Base-by-base conservation (phyloP, 805 yeast genomes). In the Starmerella bacillaris region DNA sequence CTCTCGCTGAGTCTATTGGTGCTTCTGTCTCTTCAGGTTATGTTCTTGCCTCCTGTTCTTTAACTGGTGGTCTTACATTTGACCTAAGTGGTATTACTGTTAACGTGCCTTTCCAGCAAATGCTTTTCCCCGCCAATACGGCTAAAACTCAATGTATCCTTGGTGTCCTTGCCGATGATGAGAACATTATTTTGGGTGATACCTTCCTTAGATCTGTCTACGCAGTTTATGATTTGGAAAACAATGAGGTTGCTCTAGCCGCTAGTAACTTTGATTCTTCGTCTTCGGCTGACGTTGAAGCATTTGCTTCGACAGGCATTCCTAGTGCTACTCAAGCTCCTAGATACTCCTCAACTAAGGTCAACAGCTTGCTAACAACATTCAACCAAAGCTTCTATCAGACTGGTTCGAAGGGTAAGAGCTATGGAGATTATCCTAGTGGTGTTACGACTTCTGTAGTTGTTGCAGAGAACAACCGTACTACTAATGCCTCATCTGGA, bases 181-280 rank as follows among this genome's bases (percentile, higher is more conserved):
- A 55, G 47, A 20, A 30, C 44, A 16, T 51, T 56, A 61, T 73
- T 36, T 58, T 78, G 24, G 89, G 89, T 8, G 83, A 74, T 49
- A 64, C 67, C 31, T 67, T 77, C 49, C 55, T 78, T 42, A 61
- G 78, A 36, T 63, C 68, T 26, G 75, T 74, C 3, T 78, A 77
- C 49, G 65, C 68, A 19, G 80, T 74, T 12, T 74, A 65, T 51
- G 78, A 78, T 51, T 56, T 74, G 33, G 79, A 73, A 18, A 65
- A 64, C 45, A 53, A 51, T 32, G 61, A 67, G 48, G 57, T 76
- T 22, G 68, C 74, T 0, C 41, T 78, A 37, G 82, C 75, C 14
- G 65, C 61, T 38, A 62, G 67, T 29, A 40, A 36, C 19, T 49
- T 36, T 38, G 45, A 52, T 42, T 41, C 36, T 12, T 36, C 50